These are phyloP conservation scores for Beta vulgaris DNA, from an alignment of 148 eudicot genomes.

Conservation along the genomic window DNA sequence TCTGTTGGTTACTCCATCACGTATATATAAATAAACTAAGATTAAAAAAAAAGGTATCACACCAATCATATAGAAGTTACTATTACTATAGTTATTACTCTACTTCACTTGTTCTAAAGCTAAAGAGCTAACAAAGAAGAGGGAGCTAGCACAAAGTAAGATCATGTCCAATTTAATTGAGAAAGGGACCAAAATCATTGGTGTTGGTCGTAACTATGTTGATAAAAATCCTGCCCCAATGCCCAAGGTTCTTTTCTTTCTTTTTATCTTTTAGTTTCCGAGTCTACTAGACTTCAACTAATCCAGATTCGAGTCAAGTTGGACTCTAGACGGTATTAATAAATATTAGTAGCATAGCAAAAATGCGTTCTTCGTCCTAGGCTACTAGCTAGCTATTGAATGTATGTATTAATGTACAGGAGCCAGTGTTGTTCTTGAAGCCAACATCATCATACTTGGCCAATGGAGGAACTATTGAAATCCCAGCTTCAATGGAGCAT, in stretches of 20 bases:
- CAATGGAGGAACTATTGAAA: slow-evolving; percentile 88
- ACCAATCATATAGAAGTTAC: neutral
- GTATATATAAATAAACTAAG: neutral
- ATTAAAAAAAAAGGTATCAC: no score
- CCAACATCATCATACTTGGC: slow-evolving; percentile 91
- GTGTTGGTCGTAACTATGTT: slow-evolving; percentile 28
- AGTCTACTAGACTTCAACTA: no score
- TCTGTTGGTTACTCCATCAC: neutral
- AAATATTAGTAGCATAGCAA: no score
- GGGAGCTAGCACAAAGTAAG: neutral
- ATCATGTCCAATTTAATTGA: slow-evolving; percentile 21
- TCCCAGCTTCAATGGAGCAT: slow-evolving; percentile 68
- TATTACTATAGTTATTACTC: neutral
- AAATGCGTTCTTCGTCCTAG: no score
- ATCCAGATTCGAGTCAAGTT: no score
- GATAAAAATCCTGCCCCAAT: slow-evolving; percentile 21
- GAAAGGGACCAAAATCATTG: slow-evolving; percentile 25
- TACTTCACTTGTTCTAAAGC: neutral
- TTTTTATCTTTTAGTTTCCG: no score
- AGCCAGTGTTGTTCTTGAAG: slow-evolving; percentile 91
- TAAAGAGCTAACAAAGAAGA: neutral
- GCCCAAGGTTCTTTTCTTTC: slow-evolving; percentile 46
- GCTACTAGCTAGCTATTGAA: no score
- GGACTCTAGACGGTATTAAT: no score
- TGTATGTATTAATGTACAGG: no score